Percentiles rank a stretch among this genome's conserved stretches.
Conservation (phyloP, 2,329 filamentous ascomycete genomes). For the Plectosphaerella sp. region DNA sequence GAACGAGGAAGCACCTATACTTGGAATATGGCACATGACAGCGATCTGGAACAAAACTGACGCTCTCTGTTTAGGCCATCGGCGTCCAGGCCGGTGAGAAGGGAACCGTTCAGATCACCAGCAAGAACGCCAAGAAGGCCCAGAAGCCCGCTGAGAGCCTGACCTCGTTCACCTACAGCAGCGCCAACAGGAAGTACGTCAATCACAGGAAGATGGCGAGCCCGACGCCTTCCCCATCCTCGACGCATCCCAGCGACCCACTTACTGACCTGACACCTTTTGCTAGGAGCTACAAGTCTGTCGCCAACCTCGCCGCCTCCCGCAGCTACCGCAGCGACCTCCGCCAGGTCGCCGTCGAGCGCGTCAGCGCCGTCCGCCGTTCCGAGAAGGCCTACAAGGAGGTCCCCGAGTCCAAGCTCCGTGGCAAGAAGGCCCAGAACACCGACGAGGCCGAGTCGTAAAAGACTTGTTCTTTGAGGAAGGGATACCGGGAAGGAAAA, state of each 20-base stretch:
- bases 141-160: slow-evolving; percentile 69
- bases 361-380: slow-evolving; percentile 78
- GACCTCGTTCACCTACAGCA: slow-evolving; percentile 64
- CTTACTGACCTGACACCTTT: slow-evolving; percentile 1
- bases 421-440: slow-evolving; percentile 77
- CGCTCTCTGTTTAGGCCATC: slow-evolving; percentile 59
- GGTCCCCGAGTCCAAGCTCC: slow-evolving; percentile 65
- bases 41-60: neutral
- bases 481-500: neutral
- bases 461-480: neutral
- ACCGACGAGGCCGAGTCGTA: slow-evolving; percentile 52
- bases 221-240: neutral
- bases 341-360: slow-evolving; percentile 73
- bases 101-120: slow-evolving; percentile 73
- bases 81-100: slow-evolving; percentile 72
- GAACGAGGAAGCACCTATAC: neutral
- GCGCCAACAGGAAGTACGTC: slow-evolving; percentile 64
- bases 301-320: slow-evolving; percentile 80
- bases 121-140: slow-evolving; percentile 73
- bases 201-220: slow-evolving; percentile 60
- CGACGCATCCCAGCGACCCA: neutral
- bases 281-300: slow-evolving; percentile 76
- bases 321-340: slow-evolving; percentile 79
- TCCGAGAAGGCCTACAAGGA: slow-evolving; percentile 78
- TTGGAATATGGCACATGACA: slow-evolving; percentile 4